These are phyloP conservation scores for Madurella mycetomatis DNA, from an alignment of 2,329 filamentous ascomycete genomes.

Conservation along the genomic window DNA sequence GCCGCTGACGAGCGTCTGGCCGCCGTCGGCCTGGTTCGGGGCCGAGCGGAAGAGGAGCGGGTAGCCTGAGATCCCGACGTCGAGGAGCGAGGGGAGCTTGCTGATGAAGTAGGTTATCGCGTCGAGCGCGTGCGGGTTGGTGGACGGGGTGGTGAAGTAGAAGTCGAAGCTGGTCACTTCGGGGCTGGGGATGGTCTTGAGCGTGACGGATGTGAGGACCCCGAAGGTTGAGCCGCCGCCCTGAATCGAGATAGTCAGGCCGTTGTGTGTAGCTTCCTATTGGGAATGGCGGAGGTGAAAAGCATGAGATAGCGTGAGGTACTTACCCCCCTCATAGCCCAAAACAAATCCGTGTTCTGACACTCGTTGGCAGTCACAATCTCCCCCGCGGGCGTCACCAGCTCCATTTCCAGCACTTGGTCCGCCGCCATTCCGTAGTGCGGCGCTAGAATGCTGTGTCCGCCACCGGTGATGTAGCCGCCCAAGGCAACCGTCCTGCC, in stretches of 20 bases:
- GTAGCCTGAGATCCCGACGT: slow-evolving; percentile 58
- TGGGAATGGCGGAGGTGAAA: neutral
- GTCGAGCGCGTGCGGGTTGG: slow-evolving; percentile 40
- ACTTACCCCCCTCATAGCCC: slow-evolving; percentile 56
- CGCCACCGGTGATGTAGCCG: slow-evolving; percentile 58
- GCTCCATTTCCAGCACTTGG: slow-evolving; percentile 54
- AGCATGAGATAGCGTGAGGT: neutral
- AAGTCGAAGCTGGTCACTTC: slow-evolving; percentile 26
- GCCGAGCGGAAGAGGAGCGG: slow-evolving; percentile 63
- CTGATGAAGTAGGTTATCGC: slow-evolving; percentile 45
- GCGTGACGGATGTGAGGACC: slow-evolving; percentile 53
- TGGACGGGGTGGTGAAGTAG: slow-evolving; percentile 28
- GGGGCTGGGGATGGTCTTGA: slow-evolving; percentile 46
- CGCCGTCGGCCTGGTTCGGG: slow-evolving; percentile 1
- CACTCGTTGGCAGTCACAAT: slow-evolving; percentile 49
- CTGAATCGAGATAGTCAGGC: slow-evolving; percentile 26
- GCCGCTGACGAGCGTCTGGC: slow-evolving; percentile 13
- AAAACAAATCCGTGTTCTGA: slow-evolving; percentile 56
- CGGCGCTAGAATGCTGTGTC: slow-evolving; percentile 51
- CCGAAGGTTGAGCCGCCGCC: slow-evolving; percentile 59
- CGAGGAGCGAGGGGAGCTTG: slow-evolving; percentile 43
- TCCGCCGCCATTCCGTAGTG: slow-evolving; percentile 58
- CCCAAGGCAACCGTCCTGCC: slow-evolving; percentile 54
- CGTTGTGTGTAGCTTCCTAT: too few species aligned
- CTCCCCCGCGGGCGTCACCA: slow-evolving; percentile 50